phyloP scores from a whole-genome alignment of 768 basidiomycete species.

The Hypholoma fasciculare region DNA sequence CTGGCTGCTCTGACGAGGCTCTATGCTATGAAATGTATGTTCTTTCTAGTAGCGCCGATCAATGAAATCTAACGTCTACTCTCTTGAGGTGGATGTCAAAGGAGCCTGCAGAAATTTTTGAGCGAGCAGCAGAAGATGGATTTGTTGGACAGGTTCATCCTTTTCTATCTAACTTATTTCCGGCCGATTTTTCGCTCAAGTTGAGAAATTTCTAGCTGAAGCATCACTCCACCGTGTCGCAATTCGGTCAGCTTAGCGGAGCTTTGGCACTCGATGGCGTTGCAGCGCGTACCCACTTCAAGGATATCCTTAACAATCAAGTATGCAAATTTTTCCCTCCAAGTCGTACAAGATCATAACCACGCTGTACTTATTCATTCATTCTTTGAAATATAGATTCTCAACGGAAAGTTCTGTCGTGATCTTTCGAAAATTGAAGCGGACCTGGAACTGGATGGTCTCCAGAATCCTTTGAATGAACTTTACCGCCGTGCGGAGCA shows the following conservation, averaged over 20 bases:
- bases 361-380: neutral
- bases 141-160: constrained; percentile 52
- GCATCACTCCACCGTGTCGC: constrained; percentile 61
- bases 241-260: constrained; percentile 62
- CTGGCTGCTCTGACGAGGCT: constrained; percentile 66
- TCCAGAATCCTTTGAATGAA: constrained; percentile 53
- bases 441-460: constrained; percentile 56
- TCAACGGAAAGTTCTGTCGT: constrained; percentile 58
- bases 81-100: constrained; percentile 67
- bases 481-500: constrained; percentile 52
- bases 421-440: constrained; percentile 57
- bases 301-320: constrained; percentile 59
- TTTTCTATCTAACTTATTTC: too few species aligned
- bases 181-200: too few species aligned
- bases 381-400: constrained; percentile 33
- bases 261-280: constrained; percentile 55
- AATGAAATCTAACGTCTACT: neutral
- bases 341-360: too few species aligned
- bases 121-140: constrained; percentile 66
- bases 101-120: constrained; percentile 69
- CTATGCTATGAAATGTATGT: constrained; percentile 64
- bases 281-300: constrained; percentile 51
- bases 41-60: too few species aligned
- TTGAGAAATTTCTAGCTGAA: constrained; percentile 41
- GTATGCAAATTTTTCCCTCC: constrained; percentile 26